Conservation (phyloP, 1,139 yeast genomes). For the Suhomyces ambrosiae region DNA sequence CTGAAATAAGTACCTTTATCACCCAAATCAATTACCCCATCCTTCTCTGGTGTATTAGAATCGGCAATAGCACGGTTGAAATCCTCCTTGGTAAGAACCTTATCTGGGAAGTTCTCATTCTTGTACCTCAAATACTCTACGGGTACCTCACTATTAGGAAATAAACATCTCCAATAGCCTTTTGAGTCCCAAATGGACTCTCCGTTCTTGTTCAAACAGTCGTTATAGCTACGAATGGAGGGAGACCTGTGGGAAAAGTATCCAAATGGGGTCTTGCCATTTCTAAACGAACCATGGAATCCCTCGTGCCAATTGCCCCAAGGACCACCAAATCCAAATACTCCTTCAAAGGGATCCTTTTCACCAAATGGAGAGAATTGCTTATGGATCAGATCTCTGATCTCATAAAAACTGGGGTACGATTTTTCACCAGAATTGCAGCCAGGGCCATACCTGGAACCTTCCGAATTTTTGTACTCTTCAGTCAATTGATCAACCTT, state of each 20-base stretch:
- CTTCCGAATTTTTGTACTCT: slow-evolving; percentile 1
- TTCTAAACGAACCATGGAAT: slow-evolving; percentile 6
- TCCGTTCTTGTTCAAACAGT: slow-evolving; percentile 67
- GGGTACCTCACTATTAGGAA: slow-evolving; percentile 59
- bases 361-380: background rate
- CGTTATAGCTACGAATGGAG: slow-evolving; percentile 56
- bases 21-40: slow-evolving; percentile 40
- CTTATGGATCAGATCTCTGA: slow-evolving; percentile 5
- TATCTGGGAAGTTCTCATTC: slow-evolving; percentile 25
- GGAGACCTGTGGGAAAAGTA: slow-evolving; percentile 65
- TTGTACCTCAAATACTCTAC: slow-evolving; percentile 34
- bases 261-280: slow-evolving; percentile 45
- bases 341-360: slow-evolving; percentile 1
- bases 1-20: slow-evolving; percentile 50
- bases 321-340: slow-evolving; percentile 7
- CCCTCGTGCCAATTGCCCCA: slow-evolving; percentile 3
- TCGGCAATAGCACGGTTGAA: slow-evolving; percentile 29
- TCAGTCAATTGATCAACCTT: slow-evolving; percentile 4
- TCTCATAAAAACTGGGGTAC: slow-evolving; percentile 7
- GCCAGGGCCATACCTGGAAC: background rate
- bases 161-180: slow-evolving; percentile 87
- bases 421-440: slow-evolving; percentile 2
- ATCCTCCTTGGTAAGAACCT: slow-evolving; percentile 56
- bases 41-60: slow-evolving; percentile 12
- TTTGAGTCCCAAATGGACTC: slow-evolving; percentile 73